Conservation (phyloP, 176 grass and related monocot genomes). For the Musa schizocarpa region DNA sequence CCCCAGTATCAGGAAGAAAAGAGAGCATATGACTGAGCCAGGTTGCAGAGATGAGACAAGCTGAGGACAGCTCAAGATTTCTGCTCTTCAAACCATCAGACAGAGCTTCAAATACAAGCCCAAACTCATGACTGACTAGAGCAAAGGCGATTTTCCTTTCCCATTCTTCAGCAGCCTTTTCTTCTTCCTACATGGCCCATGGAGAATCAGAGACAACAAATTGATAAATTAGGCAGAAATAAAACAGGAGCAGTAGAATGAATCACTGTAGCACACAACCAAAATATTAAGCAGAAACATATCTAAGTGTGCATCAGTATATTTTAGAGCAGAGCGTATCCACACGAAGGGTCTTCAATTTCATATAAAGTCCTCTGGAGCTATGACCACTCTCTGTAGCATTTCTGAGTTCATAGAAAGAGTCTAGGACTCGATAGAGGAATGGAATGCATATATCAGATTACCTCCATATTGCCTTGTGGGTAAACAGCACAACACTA, state of each 20-base stretch:
- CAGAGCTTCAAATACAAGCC: constrained; percentile 56
- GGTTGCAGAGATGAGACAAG: constrained; percentile 43
- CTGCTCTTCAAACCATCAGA: constrained; percentile 43
- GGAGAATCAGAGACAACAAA: neutral
- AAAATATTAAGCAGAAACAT: neutral
- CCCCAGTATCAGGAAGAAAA: constrained; percentile 55
- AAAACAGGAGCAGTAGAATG: neutral
- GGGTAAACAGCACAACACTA: no score
- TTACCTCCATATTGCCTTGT: no score
- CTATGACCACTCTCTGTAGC: no score
- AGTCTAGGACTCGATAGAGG: no score
- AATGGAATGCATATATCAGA: no score
- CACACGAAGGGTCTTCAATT: no score
- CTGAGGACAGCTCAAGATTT: constrained; percentile 44
- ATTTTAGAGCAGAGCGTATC: no score
- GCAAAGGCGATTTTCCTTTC: constrained; percentile 53
- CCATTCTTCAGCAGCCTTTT: constrained; percentile 43
- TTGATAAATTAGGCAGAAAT: neutral
- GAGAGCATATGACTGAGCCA: constrained; percentile 66
- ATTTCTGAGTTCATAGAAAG: no score
- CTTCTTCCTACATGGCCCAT: constrained; percentile 28
- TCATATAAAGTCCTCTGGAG: no score
- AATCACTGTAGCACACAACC: neutral
- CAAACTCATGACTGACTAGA: constrained; percentile 62
- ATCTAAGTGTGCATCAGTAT: neutral